Base-by-base conservation (phyloP, 2,329 filamentous ascomycete genomes). In the Thielaviopsis euricoi region DNA sequence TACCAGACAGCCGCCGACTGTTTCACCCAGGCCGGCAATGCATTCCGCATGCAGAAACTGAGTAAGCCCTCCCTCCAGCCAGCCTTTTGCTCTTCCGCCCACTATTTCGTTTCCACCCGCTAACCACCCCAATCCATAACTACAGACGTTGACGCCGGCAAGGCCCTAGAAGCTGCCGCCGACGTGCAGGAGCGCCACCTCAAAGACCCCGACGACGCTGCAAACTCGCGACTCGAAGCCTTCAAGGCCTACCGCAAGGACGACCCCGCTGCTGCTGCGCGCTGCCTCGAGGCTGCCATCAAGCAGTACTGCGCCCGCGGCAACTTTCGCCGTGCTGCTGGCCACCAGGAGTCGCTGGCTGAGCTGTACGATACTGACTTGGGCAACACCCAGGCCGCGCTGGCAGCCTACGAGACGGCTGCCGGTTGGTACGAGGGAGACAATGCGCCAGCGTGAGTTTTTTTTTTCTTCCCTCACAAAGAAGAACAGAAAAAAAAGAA, bases 161-260 rank as follows among this genome's bases (percentile, higher is more conserved):
- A 86, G 66, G 84, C 89, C 13, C 95, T 95, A 64, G 89, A 95
- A 69, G 80, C 84, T 70, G 89, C 89, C 13, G 91, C 89, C n/a
- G 71, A 79, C 50, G 83, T 97, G 60, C 88, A 95, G 70, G 80
- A 75, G 54, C 78, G 83, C 63, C 84, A 90, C 65, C 79, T 97
- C 55, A 94, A 89, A 68, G 90, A 97, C 67, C 87, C 86, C 49
- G 88, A 95, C 68, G 93, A 97, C 68, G 89, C 89, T 53, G 90
- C 91, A 62, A 94, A 95, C 71, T 85, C 86, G 53, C 75, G 89
- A 61, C 81, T 85, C 66, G 90, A 97, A 70, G 93, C 93, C 56
- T 97, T 90, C 79, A 96, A 97, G 76, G 86, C 89, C 61, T 97
- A 96, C 74, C 81, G 85, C 66, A 94, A 89, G 72, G 83, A 86